Conservation (phyloP, 768 basidiomycete species). For the Tylopilus plumbeoviolaceoides region DNA sequence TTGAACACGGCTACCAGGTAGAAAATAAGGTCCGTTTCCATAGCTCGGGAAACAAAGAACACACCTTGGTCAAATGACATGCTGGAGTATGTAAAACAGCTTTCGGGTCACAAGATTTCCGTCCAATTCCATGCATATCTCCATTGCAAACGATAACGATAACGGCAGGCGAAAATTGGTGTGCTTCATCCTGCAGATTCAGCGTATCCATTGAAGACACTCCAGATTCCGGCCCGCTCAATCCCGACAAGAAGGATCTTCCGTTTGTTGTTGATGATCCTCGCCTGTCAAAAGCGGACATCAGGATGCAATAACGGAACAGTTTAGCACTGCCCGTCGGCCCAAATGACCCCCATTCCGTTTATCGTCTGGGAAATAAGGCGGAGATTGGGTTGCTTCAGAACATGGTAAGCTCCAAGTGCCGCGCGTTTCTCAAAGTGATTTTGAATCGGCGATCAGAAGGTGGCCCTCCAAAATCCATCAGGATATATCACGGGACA, state of each 20-base stretch:
- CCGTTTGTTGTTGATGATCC: not conserved
- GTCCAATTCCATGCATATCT: no score
- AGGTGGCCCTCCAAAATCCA: conserved; percentile 34
- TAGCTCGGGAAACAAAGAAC: not conserved
- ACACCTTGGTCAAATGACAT: not conserved
- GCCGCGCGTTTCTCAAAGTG: conserved; percentile 37
- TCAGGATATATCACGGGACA: conserved; percentile 5
- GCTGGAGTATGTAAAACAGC: not conserved
- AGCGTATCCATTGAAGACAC: no score
- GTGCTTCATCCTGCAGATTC: no score
- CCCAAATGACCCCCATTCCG: conserved; percentile 34
- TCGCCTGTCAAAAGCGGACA: not conserved
- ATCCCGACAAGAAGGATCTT: not conserved
- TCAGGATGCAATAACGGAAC: not conserved
- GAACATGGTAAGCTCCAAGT: conserved; percentile 41
- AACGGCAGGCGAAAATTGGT: no score
- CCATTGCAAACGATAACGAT: no score
- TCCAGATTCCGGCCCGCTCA: no score
- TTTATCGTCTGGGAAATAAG: conserved; percentile 10
- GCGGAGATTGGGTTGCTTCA: conserved; percentile 32
- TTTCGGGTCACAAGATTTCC: no score
- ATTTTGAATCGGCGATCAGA: conserved; percentile 46
- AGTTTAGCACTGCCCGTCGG: not conserved
- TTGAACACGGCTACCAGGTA: not conserved
- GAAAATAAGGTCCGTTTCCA: not conserved